Evolutionary conservation across 2,329 filamentous ascomycete genomes (phyloP).

Genomic region (Bretziella fagacearum): DNA sequence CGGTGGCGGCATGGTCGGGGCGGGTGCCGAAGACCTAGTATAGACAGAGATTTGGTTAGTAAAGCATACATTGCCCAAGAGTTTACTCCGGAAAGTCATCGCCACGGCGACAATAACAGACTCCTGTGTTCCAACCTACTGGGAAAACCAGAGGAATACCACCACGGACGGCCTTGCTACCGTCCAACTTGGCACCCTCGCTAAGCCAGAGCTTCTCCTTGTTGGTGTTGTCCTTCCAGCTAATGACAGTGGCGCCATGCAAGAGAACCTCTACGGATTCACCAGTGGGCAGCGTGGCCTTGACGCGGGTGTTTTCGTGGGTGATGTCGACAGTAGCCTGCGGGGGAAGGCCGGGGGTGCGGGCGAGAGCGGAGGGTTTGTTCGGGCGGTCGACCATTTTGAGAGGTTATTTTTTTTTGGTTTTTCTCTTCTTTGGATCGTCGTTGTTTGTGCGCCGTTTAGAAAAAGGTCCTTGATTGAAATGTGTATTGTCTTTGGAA

Average conservation of each 20-base stretch:
- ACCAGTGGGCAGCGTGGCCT: slow-evolving; percentile 68
- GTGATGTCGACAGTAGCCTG: slow-evolving; percentile 60
- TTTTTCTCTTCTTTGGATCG: background rate
- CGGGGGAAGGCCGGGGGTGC: slow-evolving; percentile 56
- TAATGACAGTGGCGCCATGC: slow-evolving; percentile 82
- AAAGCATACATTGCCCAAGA: background rate
- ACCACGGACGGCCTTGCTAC: slow-evolving; percentile 75
- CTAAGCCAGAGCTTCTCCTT: slow-evolving; percentile 78
- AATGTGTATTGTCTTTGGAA: background rate
- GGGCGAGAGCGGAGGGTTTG: slow-evolving; percentile 60
- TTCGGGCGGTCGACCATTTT: slow-evolving; percentile 60
- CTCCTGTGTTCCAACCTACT: slow-evolving; percentile 39
- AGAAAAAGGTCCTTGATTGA: too few relatives aligned
- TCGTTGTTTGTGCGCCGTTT: background rate
- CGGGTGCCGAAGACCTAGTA: slow-evolving; percentile 68
- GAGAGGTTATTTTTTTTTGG: background rate
- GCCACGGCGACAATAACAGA: background rate
- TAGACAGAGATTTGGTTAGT: background rate
- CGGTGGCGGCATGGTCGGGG: slow-evolving; percentile 59
- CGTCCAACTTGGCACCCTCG: slow-evolving; percentile 64
- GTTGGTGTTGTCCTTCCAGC: slow-evolving; percentile 71
- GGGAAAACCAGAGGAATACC: slow-evolving; percentile 89
- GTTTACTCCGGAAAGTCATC: too few relatives aligned
- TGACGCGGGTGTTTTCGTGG: slow-evolving; percentile 52
- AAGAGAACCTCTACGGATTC: slow-evolving; percentile 75